Evolutionary conservation across 2,329 filamentous ascomycete genomes (phyloP).

Genomic region (Penicillium sp.): DNA sequence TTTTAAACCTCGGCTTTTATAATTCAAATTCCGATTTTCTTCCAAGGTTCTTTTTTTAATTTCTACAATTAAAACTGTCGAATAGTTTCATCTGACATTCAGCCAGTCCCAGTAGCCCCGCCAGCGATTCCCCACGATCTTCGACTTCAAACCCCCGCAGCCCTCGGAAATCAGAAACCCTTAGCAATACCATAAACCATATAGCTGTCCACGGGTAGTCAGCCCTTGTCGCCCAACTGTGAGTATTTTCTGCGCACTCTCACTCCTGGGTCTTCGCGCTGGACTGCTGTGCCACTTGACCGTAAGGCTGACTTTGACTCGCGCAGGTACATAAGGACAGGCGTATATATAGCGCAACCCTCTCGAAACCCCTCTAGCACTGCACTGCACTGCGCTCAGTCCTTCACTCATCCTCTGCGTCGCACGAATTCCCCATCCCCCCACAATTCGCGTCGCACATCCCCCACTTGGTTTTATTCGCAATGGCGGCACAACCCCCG

Average conservation of each 20-base stretch:
- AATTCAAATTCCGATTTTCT: background rate
- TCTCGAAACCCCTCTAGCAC: background rate
- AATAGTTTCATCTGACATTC: background rate
- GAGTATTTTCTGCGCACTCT: background rate
- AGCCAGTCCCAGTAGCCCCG: background rate
- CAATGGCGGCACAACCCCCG: conserved; percentile 34
- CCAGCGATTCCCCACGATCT: background rate
- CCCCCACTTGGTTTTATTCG: conserved; percentile 3
- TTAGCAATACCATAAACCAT: background rate
- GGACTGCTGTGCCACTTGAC: conserved; percentile 1
- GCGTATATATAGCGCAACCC: background rate
- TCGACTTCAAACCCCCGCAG: conserved; percentile 1
- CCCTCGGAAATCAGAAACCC: background rate
- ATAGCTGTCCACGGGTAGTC: background rate
- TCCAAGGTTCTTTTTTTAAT: background rate
- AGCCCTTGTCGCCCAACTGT: background rate
- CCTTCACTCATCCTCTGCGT: background rate
- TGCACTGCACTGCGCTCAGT: background rate
- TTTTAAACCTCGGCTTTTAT: background rate
- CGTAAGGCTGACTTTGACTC: conserved; percentile 14
- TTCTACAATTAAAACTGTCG: background rate
- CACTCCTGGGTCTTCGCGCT: background rate
- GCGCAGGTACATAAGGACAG: conserved; percentile 12
- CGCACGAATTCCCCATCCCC: background rate
- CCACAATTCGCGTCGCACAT: background rate